Evolutionary conservation across 345 rosid genomes (phyloP), one percentile per base, ranked within the genome.

Genomic region (Salix koriyanagi): DNA sequence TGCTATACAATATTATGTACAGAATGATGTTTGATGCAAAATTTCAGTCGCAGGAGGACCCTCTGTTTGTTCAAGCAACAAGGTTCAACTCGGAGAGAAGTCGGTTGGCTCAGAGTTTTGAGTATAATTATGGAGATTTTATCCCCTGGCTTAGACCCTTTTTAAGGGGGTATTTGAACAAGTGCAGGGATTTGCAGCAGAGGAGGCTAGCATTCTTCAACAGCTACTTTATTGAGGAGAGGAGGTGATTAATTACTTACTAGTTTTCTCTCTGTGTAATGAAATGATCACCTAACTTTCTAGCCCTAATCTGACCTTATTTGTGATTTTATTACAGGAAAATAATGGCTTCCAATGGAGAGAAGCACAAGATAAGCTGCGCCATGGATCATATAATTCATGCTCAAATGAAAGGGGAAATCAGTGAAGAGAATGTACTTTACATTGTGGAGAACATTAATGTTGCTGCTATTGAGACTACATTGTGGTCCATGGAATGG

Each of bases 401-500:
- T 5, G 94, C 91, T 6, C 71, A 90, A 69, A 77, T 32, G 82
- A 90, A 85, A 44, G 91, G 94, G 41, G 94, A 87, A 72, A 90
- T 88, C 66, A 90, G 67, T 39, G 90, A 85, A 78, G 89, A 84
- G 21, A 90, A 88, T 15, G 90, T 88, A n/a, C 79, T 90, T 4
- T 88, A 90, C 79, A 89, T 90, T 6, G 91, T 88, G 8, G 92
- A 90, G 77, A 90, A 90, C 84, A 90, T 88, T 16, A 90, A 90
- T 16, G 94, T 90, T 30, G 94, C 94, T 8, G 94, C 91, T 0
- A 90, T 90, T 18, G 94, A 88, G 73, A 90, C 90, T 9, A 88
- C 91, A 0, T 65, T 90, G 10, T 90, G 91, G 94, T 90, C 94
- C 13, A 90, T 88, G 87, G 91, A 90, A 61, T 88, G 94, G 94